Conservation (phyloP, 1,284 basidiomycete species). For the Lentinula novae-zelandiae region DNA sequence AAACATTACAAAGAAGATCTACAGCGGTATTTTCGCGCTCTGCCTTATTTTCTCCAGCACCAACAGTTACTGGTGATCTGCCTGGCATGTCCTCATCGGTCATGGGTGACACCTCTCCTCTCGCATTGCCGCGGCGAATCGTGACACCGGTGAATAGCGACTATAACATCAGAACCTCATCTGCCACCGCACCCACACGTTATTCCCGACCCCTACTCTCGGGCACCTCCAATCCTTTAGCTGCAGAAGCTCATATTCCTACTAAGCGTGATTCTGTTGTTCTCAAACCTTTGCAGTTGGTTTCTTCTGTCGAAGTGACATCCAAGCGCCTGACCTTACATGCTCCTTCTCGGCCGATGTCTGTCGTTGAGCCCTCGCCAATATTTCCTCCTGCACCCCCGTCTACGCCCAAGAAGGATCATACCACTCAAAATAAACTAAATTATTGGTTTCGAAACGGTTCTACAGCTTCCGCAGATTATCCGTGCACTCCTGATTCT, state of each 20-base stretch:
- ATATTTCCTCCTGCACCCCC: not conserved
- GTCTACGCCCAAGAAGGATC: not conserved
- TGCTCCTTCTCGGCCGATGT: not conserved
- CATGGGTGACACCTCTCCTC: not conserved
- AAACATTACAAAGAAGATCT: conserved; percentile 10
- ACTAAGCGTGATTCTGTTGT: not conserved
- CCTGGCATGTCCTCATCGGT: not conserved
- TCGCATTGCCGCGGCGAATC: not conserved
- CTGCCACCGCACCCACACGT: not conserved
- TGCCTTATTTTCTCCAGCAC: not conserved
- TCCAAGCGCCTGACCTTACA: not conserved
- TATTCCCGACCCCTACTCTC: not conserved
- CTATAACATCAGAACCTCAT: not conserved
- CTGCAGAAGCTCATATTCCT: not conserved
- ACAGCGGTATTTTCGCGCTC: not conserved
- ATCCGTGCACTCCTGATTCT: conserved; percentile 12
- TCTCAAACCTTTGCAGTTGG: conserved; percentile 3
- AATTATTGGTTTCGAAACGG: not conserved
- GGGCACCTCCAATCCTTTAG: not conserved
- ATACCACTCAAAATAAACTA: not conserved
- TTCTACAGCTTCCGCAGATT: not conserved
- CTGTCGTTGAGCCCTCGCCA: not conserved
- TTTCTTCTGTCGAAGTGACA: not conserved
- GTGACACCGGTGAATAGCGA: not conserved
- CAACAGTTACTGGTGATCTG: not conserved